Percentiles rank a stretch among this genome's conserved stretches.
phyloP scores from a whole-genome alignment of 441 rosid genomes.

The Daphne laureola region DNA sequence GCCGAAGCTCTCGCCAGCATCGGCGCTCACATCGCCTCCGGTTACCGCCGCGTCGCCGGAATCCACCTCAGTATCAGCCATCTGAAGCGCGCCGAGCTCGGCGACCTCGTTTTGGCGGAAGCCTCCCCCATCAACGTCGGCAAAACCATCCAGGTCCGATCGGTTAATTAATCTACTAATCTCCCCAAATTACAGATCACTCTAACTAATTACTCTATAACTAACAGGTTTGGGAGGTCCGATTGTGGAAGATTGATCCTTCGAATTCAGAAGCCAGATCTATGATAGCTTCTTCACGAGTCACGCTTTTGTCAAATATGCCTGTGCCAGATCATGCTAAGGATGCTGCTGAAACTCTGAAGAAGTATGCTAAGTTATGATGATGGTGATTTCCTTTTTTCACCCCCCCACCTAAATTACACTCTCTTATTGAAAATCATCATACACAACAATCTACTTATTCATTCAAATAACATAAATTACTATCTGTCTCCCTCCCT shows the following conservation, averaged over 20 bases:
- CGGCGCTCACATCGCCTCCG: slow-evolving; percentile 87
- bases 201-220: no score
- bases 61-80: slow-evolving; percentile 78
- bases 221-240: slow-evolving; percentile 72
- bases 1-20: slow-evolving; percentile 82
- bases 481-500: no score
- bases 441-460: no score
- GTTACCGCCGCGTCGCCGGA: slow-evolving; percentile 71
- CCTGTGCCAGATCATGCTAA: slow-evolving; percentile 47
- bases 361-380: slow-evolving; percentile 29
- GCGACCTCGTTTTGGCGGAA: slow-evolving; percentile 62
- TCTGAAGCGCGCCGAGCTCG: slow-evolving; percentile 60
- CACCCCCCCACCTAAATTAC: background rate
- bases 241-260: slow-evolving; percentile 37
- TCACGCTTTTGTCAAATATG: slow-evolving; percentile 48
- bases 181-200: no score
- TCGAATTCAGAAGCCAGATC: slow-evolving; percentile 27
- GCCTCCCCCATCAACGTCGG: slow-evolving; percentile 67
- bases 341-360: slow-evolving; percentile 39
- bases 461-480: no score
- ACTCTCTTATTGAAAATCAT: background rate
- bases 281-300: slow-evolving; percentile 43
- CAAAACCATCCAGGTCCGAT: slow-evolving; percentile 73
- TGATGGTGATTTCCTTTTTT: no score
- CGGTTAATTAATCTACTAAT: no score